Base-by-base conservation (phyloP, 371 early-diverging fungal species). In the Synchytrium microbalum region DNA sequence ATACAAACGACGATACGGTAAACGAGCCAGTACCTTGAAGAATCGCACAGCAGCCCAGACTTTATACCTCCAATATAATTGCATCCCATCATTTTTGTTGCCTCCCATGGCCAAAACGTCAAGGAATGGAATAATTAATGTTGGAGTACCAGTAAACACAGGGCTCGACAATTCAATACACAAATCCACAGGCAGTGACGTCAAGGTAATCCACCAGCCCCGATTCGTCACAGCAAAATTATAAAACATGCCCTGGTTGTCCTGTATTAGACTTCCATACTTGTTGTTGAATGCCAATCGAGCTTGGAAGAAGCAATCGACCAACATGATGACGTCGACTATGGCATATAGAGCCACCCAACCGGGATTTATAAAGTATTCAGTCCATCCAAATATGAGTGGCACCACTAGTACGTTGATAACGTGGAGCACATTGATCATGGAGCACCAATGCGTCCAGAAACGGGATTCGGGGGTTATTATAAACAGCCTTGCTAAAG, bases 301-400 rank as follows among this genome's bases (percentile, higher is more conserved):
- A n/a, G 60, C 53, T 26, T 58, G 61, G 13, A 72, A 24, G 33
- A 53, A 67, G 58, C 70, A 69, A 59, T 72, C 72, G 3, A 62
- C 23, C 33, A 69, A 23, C 55, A 69, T 63, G 1, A 67, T 23
- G 23, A 58, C n/a, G 55, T 72, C 70, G 33, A 69, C 55, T 8
- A 65, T 8, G 23, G 59, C 26, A 27, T 58, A 67, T 5, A 67
- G 53, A 0, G 54, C 53, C 24, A 72, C 63, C 62, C 59, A 63
- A 2, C 33, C 58, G 28, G 46, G 14, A 29, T 56, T 28, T 19
- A 54, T 33, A 54, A 72, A 72, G 28, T 67, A 27, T 8, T 72
- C 51, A 19, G 69, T 67, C 72, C 72, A 72, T 2, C 55, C 69
- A 19, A 72, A 64, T 38, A 64, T 29, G 8, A 68, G 52, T 28